Conservation (phyloP, 768 basidiomycete genomes). For the Termitomyces sp. region DNA sequence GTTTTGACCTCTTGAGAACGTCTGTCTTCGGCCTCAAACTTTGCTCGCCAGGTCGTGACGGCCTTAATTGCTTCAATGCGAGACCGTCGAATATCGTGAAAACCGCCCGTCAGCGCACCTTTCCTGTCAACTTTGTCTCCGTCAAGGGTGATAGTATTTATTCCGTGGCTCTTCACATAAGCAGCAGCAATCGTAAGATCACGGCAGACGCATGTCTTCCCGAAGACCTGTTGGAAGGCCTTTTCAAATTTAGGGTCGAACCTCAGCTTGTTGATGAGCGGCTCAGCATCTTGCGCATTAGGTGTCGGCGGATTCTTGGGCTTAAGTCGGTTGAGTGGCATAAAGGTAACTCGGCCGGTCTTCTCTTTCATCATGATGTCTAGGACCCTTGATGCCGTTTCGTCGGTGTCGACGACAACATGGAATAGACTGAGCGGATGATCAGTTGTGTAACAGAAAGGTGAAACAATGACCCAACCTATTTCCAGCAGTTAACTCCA, state of each 20-base stretch:
- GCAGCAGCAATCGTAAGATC: slow-evolving; percentile 90
- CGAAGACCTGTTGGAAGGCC: slow-evolving; percentile 96
- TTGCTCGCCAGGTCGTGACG: slow-evolving; percentile 69
- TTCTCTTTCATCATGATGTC: slow-evolving; percentile 93
- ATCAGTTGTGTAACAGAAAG: not conserved
- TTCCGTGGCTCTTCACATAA: slow-evolving; percentile 89
- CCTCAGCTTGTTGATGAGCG: slow-evolving; percentile 75
- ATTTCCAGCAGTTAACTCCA: slow-evolving; percentile 94
- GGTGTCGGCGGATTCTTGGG: slow-evolving; percentile 63
- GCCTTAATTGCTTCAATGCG: slow-evolving; percentile 83
- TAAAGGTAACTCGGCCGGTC: slow-evolving; percentile 93
- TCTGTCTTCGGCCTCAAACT: slow-evolving; percentile 59
- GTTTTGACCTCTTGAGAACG: slow-evolving; percentile 71
- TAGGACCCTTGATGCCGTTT: slow-evolving; percentile 86
- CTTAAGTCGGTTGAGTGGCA: slow-evolving; percentile 94
- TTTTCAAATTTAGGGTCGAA: slow-evolving; percentile 68
- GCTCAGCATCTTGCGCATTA: slow-evolving; percentile 72
- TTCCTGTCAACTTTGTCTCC: slow-evolving; percentile 98
- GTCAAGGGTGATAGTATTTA: slow-evolving; percentile 96
- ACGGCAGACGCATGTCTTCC: slow-evolving; percentile 93
- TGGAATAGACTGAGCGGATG: slow-evolving; percentile 74
- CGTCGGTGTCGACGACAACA: slow-evolving; percentile 95
- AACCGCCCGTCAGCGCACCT: slow-evolving; percentile 93
- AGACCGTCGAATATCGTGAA: slow-evolving; percentile 86
- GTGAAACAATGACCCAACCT: slow-evolving; percentile 44